Conservation (phyloP, 2,329 filamentous ascomycete species). For the Clarireedia hainanense region DNA sequence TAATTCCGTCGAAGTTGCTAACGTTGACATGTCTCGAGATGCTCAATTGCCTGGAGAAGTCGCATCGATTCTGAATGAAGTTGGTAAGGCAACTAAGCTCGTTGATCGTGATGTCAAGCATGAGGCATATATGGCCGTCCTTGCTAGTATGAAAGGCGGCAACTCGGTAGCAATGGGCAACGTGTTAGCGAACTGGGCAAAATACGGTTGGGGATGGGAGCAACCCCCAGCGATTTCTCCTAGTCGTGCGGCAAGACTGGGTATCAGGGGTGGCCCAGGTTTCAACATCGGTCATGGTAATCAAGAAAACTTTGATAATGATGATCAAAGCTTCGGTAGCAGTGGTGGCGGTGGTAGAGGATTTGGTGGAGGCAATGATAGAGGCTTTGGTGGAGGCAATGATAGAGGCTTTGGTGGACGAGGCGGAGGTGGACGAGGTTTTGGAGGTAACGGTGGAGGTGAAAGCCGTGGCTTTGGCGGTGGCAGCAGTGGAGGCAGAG, state of each 20-base stretch:
- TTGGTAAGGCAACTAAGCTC: conserved; percentile 25
- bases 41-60: conserved; percentile 26
- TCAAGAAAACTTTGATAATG: conserved; percentile 1
- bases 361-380: conserved; percentile 4
- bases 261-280: conserved; percentile 16
- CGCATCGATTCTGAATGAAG: conserved; percentile 23
- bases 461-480: conserved; percentile 6
- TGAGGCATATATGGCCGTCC: conserved; percentile 21
- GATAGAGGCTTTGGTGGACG: conserved; percentile 11
- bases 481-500: background rate
- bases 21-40: conserved; percentile 29
- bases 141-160: conserved; percentile 7
- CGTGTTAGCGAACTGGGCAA: conserved; percentile 24
- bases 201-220: conserved; percentile 29
- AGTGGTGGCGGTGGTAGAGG: conserved; percentile 2
- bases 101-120: conserved; percentile 20
- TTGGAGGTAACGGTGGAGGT: conserved; percentile 1
- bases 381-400: conserved; percentile 5
- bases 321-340: conserved; percentile 4
- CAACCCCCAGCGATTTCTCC: conserved; percentile 21
- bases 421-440: conserved; percentile 7
- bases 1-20: conserved; percentile 18
- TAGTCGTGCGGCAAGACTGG: conserved; percentile 20
- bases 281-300: conserved; percentile 14
- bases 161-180: background rate